Base-by-base conservation (phyloP, 768 basidiomycete species). In the Auriscalpium orientale region DNA sequence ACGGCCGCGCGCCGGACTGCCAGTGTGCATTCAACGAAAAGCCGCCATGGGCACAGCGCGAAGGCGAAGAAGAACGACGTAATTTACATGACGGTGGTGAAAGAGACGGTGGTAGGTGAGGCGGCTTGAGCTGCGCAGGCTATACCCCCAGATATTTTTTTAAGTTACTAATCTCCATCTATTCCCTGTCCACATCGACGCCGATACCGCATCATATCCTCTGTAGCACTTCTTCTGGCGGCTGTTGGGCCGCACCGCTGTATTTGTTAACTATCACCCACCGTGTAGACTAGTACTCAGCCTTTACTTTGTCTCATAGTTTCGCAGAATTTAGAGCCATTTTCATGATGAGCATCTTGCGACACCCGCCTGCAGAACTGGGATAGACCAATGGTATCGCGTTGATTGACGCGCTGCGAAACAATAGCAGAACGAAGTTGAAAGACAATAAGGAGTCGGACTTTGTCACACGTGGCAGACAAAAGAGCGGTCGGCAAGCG, bases 81-180 rank as follows among this genome's bases (percentile, higher is more conserved):
- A 18, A 56, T 60, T 16, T 56, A 55, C 35, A 59, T 62, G 60
- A 62, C 55, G 8, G 58, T 62, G 12, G 60, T 62, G 37, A 50
- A 60, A 16, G 60, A 62, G 50, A 62, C 55, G 1, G 36, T 50
- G 18, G 5, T 38, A n/a, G 43, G 36, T 18, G 20, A 48, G 15
- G 13, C 46, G 46, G 28, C 21, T 22, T 18, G 12, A 12, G 13
- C 46, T 48, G 21, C 28, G 28, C 28, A 28, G 22, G 22, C 12
- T 28, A 44, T 44, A n/a, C 46, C 47, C 36, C 46, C 33, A 8
- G 35, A 8, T 38, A 13, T 38, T 47, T 34, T 5, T 28, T 11
- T 22, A 18, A 47, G 35, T 21, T 16, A 15, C 13, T 54, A 37
- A 11, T 18, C 22, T 11, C 44, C 53, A 28, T 56, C 11, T 13